Conservation (phyloP, 2,329 filamentous ascomycete species). For the Chaetomium strumarium region DNA sequence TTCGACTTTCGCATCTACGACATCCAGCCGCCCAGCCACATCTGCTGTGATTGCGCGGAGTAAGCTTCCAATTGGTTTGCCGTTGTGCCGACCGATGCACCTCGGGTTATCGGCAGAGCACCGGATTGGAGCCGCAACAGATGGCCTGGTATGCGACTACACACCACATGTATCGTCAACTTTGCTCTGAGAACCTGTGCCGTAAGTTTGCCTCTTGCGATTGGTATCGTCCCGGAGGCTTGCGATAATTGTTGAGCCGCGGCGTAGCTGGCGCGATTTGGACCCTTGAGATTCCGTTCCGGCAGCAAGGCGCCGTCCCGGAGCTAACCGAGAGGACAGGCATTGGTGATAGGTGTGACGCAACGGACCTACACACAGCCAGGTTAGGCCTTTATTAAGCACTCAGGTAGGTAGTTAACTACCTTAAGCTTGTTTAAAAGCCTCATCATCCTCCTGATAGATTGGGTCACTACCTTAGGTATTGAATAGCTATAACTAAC, state of each 20-base stretch:
- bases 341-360: too few relatives aligned
- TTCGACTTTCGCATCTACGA: neutral
- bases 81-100: neutral
- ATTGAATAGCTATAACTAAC: too few relatives aligned
- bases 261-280: neutral
- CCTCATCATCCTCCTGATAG: neutral
- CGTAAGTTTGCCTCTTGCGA: neutral
- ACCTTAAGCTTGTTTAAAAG: neutral
- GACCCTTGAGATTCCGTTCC: neutral
- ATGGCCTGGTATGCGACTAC: neutral
- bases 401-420: too few relatives aligned
- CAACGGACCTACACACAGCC: too few relatives aligned
- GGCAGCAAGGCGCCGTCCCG: neutral
- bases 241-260: neutral
- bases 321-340: neutral
- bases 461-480: neutral
- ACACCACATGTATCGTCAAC: too few relatives aligned
- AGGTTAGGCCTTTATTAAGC: too few relatives aligned
- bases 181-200: neutral
- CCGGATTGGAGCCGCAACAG: neutral
- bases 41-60: neutral
- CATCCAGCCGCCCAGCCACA: neutral
- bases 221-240: neutral
- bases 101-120: neutral
- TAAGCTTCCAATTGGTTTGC: neutral